Base-by-base conservation (phyloP, 768 basidiomycete species). In the Daedalea quercina region DNA sequence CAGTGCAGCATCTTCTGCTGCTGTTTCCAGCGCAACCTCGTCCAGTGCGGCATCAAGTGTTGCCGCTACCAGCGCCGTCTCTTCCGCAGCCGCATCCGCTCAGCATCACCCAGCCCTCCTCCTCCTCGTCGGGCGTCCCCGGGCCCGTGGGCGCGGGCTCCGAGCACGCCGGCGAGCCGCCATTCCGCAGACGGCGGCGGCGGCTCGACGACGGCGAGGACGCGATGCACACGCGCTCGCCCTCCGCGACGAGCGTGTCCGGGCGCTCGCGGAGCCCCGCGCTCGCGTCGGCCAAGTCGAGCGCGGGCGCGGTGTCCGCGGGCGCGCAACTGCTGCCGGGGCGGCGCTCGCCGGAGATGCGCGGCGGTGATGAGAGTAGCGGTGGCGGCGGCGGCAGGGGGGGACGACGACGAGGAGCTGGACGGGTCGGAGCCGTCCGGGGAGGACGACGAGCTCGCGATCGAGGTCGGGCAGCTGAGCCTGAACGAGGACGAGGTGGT, bases 401-500 rank as follows among this genome's bases (percentile, higher is more conserved):
- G 60, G 19, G 56, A 49, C 19, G 56, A 33, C 9, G 51, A 52
- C 13, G 47, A 23, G 13, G 70, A 69, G 20, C 70, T 73, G 37
- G 60, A 53, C 42, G 52, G 51, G 44, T 63, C 68, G 34, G 75
- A 76, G 44, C 34, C 9, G 34, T 35, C 34, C 9, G 34, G 34
- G 9, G 34, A 35, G 34, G 34, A 35, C 34, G 74, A 73, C 41
- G 75, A 77, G 50, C 65, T 86, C 2, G 75, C 78, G 28, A 82
- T 84, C 53, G 90, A 89, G 25, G 78, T 93, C 3, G 92, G 92
- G 2, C 90, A 94, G 68, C 73, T 94, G 28, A 50, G 49, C 23
- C 34, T 35, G 34, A 35, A 94, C 61, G 92, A 94, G 70, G 87
- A 93, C 50, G 78, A 82, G 52, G 83, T 94, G 65, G 82, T 94